Evolutionary conservation across 179 eudicot genomes (phyloP).

Genomic region (Actinidia polygama): DNA sequence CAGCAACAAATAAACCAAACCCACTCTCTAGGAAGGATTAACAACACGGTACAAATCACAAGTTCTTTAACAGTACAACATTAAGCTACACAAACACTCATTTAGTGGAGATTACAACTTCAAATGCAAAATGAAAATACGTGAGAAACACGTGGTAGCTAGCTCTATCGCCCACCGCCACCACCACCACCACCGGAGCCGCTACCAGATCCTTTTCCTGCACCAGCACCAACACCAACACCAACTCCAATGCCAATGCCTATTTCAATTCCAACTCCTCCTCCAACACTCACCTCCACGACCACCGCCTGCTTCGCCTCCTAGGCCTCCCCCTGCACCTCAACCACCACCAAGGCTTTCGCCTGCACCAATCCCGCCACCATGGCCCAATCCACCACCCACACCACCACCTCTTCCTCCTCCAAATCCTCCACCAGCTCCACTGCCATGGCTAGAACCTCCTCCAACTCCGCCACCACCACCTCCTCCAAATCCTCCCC

Average conservation of each 20-base stretch:
- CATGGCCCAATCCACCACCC: slow-evolving; percentile 22
- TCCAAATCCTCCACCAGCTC: neutral
- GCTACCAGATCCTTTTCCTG: neutral
- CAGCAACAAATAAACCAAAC: too few species aligned
- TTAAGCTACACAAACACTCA: too few species aligned
- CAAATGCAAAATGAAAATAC: too few species aligned
- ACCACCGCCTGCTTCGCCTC: slow-evolving; percentile 11
- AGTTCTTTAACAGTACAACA: too few species aligned
- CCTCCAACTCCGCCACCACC: neutral
- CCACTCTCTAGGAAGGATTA: too few species aligned
- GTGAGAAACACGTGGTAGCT: too few species aligned
- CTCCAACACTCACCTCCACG: slow-evolving; percentile 11
- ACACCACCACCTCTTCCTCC: slow-evolving; percentile 8
- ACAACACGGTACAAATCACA: too few species aligned
- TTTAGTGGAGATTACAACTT: too few species aligned
- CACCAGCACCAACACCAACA: slow-evolving; percentile 18
- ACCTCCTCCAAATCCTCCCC: slow-evolving; percentile 15
- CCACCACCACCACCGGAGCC: slow-evolving; percentile 19
- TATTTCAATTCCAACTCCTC: slow-evolving; percentile 2
- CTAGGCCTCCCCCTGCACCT: slow-evolving; percentile 10
- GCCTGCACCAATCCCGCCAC: slow-evolving; percentile 10
- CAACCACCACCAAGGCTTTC: slow-evolving; percentile 3
- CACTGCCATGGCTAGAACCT: slow-evolving; percentile 24
- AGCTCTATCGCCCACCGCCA: slow-evolving; percentile 12
- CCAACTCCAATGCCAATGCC: slow-evolving; percentile 24